A percentile compares a stretch with the other conserved stretches of the same genome.
phyloP scores from a whole-genome alignment of 371 early-diverging fungal species.

The Parasitella parasitica region DNA sequence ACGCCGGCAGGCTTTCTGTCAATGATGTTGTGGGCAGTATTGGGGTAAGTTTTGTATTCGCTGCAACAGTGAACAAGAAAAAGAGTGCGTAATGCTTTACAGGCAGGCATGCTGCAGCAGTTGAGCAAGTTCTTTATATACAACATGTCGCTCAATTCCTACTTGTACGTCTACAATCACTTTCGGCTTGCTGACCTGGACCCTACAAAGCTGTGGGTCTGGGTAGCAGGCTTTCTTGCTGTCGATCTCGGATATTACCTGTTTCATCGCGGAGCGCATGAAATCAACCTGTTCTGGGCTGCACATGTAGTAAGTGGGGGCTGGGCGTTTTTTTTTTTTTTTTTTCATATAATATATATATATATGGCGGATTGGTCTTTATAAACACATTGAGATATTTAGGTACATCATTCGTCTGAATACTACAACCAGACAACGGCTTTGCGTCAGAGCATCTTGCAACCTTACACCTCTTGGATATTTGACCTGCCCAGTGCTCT shows the following conservation, averaged over 20 bases:
- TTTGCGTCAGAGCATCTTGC: slow-evolving; percentile 50
- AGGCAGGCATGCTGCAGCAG: slow-evolving; percentile 55
- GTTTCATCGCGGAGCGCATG: slow-evolving; percentile 60
- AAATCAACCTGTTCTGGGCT: slow-evolving; percentile 59
- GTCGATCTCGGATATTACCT: slow-evolving; percentile 55
- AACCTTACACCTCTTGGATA: slow-evolving; percentile 43
- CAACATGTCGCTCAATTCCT: slow-evolving; percentile 41
- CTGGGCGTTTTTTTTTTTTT: background rate
- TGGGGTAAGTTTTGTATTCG: slow-evolving; percentile 15
- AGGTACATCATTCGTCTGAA: slow-evolving; percentile 43
- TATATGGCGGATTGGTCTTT: no score
- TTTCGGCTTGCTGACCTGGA: slow-evolving; percentile 44
- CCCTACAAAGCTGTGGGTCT: slow-evolving; percentile 38
- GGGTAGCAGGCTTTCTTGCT: slow-evolving; percentile 51
- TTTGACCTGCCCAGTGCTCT: slow-evolving; percentile 37
- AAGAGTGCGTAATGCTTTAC: no score
- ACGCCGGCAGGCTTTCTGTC: slow-evolving; percentile 43
- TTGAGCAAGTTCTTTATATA: slow-evolving; percentile 49
- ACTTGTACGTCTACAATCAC: slow-evolving; percentile 49
- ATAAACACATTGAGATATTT: no score
- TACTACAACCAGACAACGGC: slow-evolving; percentile 59
- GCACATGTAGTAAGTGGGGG: slow-evolving; percentile 30
- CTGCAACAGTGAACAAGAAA: background rate
- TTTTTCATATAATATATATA: no score
- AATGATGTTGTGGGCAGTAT: slow-evolving; percentile 52